These are phyloP conservation scores for Pseudogymnoascus sp. DNA, from an alignment of 2,329 filamentous ascomycete species.

Conservation along the genomic window DNA sequence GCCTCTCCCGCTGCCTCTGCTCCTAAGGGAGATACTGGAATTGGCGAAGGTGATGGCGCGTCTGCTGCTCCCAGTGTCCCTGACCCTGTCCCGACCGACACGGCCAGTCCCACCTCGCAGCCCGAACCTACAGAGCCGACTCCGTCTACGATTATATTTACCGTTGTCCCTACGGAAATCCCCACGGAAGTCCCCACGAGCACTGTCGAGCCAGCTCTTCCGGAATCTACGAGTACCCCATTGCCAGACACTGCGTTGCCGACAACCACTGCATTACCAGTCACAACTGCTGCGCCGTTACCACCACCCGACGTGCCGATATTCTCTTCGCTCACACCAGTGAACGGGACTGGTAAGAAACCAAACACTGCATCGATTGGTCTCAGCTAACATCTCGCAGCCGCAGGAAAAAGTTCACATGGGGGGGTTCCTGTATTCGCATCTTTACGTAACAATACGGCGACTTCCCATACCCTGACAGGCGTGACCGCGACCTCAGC, in stretches of 20 bases:
- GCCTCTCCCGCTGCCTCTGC: slow-evolving; percentile 13
- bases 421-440: not conserved
- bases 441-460: not conserved
- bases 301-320: not conserved
- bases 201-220: not conserved
- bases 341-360: not conserved
- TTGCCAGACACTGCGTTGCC: not conserved
- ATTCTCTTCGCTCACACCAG: not conserved
- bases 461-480: not conserved
- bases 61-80: not conserved
- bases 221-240: not conserved
- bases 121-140: not conserved
- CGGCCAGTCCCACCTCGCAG: not conserved
- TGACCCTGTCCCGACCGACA: not conserved
- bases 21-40: slow-evolving; percentile 1
- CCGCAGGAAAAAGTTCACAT: not conserved
- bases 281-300: not conserved
- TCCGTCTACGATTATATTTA: not conserved
- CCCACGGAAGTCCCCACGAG: not conserved
- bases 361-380: not conserved
- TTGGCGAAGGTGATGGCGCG: not conserved
- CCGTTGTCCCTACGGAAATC: not conserved
- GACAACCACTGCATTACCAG: not conserved
- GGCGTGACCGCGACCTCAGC: not conserved
- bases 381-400: not conserved